A percentile compares a stretch with the other conserved stretches of the same genome.
Conservation (phyloP, 2,329 filamentous ascomycete genomes). For the Trichoderma sp. region DNA sequence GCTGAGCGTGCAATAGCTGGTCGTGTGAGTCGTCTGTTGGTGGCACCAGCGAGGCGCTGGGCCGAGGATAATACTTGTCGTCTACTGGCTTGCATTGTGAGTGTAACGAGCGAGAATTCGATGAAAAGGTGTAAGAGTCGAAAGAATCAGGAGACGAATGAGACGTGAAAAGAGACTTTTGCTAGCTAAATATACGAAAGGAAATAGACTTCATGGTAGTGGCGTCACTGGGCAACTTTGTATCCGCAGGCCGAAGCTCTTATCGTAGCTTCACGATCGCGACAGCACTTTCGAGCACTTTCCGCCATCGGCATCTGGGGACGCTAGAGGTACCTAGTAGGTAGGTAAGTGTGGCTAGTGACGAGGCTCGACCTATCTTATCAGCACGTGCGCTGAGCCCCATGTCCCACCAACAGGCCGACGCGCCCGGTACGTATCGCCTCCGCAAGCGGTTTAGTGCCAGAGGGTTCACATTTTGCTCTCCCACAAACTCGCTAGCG, state of each 20-base stretch:
- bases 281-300: slow-evolving; percentile 46
- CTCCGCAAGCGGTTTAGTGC: slow-evolving; percentile 41
- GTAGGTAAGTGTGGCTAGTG: too few relatives aligned
- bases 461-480: slow-evolving; percentile 50
- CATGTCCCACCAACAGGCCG: slow-evolving; percentile 35
- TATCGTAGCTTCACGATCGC: slow-evolving; percentile 35
- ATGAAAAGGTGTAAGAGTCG: not conserved
- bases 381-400: slow-evolving; percentile 45
- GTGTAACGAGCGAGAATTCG: slow-evolving; percentile 15
- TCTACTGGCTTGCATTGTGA: slow-evolving; percentile 46
- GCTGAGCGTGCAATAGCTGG: slow-evolving; percentile 37
- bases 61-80: slow-evolving; percentile 45
- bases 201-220: not conserved
- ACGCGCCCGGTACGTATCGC: slow-evolving; percentile 29
- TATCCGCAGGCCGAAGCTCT: slow-evolving; percentile 4
- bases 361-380: slow-evolving; percentile 34
- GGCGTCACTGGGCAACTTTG: not conserved
- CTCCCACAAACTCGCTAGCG: slow-evolving; percentile 49
- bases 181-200: not conserved
- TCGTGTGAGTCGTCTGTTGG: slow-evolving; percentile 37
- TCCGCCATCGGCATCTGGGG: slow-evolving; percentile 34
- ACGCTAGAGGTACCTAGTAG: too few relatives aligned
- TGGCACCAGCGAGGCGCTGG: slow-evolving; percentile 43
- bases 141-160: not conserved
- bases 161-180: not conserved